Evolutionary conservation across 345 rosid species (phyloP).

Genomic region (Sonneratia caseolaris): DNA sequence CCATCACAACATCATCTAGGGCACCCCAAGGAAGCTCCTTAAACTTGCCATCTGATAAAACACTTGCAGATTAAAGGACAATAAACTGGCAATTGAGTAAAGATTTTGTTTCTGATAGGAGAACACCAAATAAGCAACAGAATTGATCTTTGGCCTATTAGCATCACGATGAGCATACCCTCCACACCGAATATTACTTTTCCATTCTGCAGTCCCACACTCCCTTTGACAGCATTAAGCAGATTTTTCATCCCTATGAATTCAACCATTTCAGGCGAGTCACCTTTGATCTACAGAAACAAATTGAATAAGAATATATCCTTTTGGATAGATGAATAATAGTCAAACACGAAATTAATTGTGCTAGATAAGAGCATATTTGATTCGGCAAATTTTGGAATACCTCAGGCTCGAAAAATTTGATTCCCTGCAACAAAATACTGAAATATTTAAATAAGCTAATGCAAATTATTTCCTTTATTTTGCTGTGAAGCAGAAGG

Average conservation of each 20-base stretch:
- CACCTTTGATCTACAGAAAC: slow-evolving; percentile 74
- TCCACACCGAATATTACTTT: slow-evolving; percentile 66
- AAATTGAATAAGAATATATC: not conserved
- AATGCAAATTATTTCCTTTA: not conserved
- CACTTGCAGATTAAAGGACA: not conserved
- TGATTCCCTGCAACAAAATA: slow-evolving; percentile 58
- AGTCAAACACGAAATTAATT: not conserved
- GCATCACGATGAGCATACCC: slow-evolving; percentile 25
- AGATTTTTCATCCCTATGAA: slow-evolving; percentile 78
- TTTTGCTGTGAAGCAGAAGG: not conserved
- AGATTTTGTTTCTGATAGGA: not conserved
- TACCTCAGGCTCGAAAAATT: slow-evolving; percentile 99
- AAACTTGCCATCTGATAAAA: slow-evolving; percentile 38
- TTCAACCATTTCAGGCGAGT: slow-evolving; percentile 90
- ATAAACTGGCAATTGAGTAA: not conserved
- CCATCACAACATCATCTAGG: slow-evolving; percentile 97
- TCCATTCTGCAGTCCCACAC: slow-evolving; percentile 67
- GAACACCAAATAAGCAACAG: not conserved
- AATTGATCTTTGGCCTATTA: not conserved
- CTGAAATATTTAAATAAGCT: not conserved
- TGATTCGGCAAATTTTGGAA: slow-evolving; percentile 11
- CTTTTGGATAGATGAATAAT: slow-evolving; percentile 7
- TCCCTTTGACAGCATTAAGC: slow-evolving; percentile 58
- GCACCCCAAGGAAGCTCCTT: slow-evolving; percentile 94
- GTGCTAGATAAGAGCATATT: slow-evolving; percentile 7